Base-by-base conservation (phyloP, 345 rosid species). In the Salix exigua region DNA sequence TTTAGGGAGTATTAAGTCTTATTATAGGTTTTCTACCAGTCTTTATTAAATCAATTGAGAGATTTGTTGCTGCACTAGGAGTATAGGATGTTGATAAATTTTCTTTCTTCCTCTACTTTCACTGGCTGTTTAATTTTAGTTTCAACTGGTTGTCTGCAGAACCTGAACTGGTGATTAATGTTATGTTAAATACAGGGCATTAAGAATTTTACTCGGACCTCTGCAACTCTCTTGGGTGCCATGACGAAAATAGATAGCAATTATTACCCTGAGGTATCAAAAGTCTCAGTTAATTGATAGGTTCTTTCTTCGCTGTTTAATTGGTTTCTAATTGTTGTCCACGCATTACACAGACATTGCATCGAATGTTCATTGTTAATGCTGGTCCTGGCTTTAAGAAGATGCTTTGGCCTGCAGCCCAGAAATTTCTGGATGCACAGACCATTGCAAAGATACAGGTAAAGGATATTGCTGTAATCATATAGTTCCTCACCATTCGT, bases 321-420 rank as follows among this genome's bases (percentile, higher is more conserved):
- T 53, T 46, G 48, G 33, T 77, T 38, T 82, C 25, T 75, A 74
- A 78, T 67, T 68, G 72, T 30, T 80, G 30, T 68, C 48, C 33
- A 13, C 63, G 14, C 77, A 58, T 79, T 73, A 74, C 81, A 68
- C 91, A 96, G 98, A 96, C 99, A 40, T 83, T 96, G 75, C 89
- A 96, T 78, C 82, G 89, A 62, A 91, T 96, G 99, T 93, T 87
- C 80, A 73, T 96, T 77, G 97, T 96, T 74, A 96, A 96, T 80
- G 98, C 99, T 68, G 98, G 98, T 73, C 86, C 98, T 71, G 97
- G 92, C 68, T 96, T 96, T 88, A 96, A 92, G 82, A 92, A 86
- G 83, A 86, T 93, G 96, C 96, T 96, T 79, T 96, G 97, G 99
- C 99, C 98, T 81, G 94, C 97, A 60, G 99, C 97, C 9, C 99